phyloP scores from a whole-genome alignment of 1,139 yeast genomes.

The Kodamaea sp. region DNA sequence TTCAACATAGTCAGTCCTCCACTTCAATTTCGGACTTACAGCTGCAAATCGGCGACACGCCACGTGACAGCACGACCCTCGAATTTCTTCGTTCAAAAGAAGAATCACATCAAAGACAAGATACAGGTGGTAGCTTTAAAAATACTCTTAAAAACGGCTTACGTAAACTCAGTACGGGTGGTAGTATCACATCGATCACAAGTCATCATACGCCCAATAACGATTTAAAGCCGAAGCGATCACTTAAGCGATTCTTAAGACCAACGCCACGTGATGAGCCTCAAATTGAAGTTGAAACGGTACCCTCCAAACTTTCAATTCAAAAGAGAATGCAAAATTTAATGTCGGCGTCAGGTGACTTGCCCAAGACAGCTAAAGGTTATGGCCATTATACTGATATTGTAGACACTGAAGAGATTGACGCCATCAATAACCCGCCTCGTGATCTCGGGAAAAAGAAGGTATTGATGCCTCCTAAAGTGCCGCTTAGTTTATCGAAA shows the following conservation, averaged over 20 bases:
- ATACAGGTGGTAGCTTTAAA: constrained; percentile 48
- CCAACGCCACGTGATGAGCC: too few species aligned
- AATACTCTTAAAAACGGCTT: constrained; percentile 33
- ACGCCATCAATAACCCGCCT: constrained; percentile 30
- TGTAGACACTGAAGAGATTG: constrained; percentile 36
- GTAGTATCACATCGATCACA: constrained; percentile 18
- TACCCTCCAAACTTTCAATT: constrained; percentile 41
- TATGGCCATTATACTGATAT: constrained; percentile 68
- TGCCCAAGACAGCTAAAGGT: constrained; percentile 63
- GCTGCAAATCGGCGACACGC: constrained; percentile 26
- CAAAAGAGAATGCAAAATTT: constrained; percentile 67
- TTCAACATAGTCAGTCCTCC: constrained; percentile 18
- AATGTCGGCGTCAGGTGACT: constrained; percentile 35
- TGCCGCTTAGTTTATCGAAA: constrained; percentile 26
- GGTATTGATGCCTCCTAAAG: constrained; percentile 28
- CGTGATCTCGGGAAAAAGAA: constrained; percentile 4
- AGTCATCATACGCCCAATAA: constrained; percentile 10
- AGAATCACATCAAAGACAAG: constrained; percentile 25
- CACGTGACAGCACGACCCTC: constrained; percentile 24
- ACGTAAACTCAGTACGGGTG: constrained; percentile 43
- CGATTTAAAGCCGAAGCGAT: too few species aligned
- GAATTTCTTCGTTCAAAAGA: constrained; percentile 59
- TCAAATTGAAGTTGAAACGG: constrained; percentile 1
- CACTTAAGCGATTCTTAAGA: too few species aligned
- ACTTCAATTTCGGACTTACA: constrained; percentile 35